Evolutionary conservation across 2,329 filamentous ascomycete genomes (phyloP).

Genomic region (Rutstroemia sp.): DNA sequence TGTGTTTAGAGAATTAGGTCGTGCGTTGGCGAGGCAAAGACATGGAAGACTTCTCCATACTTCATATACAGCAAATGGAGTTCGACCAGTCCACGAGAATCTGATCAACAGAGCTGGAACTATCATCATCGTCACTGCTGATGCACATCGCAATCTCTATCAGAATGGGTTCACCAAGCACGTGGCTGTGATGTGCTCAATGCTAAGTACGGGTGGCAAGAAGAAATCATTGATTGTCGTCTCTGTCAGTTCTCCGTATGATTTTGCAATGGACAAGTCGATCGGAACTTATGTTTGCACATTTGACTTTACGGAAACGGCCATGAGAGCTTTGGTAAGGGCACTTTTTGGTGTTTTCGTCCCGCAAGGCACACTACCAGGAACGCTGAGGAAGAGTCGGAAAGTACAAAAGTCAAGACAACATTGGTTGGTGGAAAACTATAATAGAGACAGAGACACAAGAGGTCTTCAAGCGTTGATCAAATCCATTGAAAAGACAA

Average conservation of each 20-base stretch:
- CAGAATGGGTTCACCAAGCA: slow-evolving; percentile 95
- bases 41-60: slow-evolving; percentile 86
- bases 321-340: slow-evolving; percentile 75
- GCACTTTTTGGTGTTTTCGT: slow-evolving; percentile 71
- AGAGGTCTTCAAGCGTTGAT: slow-evolving; percentile 70
- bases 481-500: slow-evolving; percentile 58
- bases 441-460: slow-evolving; percentile 71
- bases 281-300: slow-evolving; percentile 93
- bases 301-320: slow-evolving; percentile 92
- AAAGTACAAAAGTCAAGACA: slow-evolving; percentile 85
- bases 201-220: slow-evolving; percentile 67
- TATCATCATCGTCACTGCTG: slow-evolving; percentile 85
- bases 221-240: slow-evolving; percentile 89
- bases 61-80: slow-evolving; percentile 89
- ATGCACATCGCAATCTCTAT: slow-evolving; percentile 89
- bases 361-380: slow-evolving; percentile 52
- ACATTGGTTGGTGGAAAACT: slow-evolving; percentile 89
- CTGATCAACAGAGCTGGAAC: slow-evolving; percentile 81
- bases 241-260: slow-evolving; percentile 90
- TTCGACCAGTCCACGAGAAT: slow-evolving; percentile 88
- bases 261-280: slow-evolving; percentile 86
- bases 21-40: slow-evolving; percentile 76
- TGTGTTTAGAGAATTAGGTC: slow-evolving; percentile 83
- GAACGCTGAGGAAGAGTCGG: slow-evolving; percentile 78
- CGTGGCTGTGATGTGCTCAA: slow-evolving; percentile 89